These are phyloP conservation scores for Limnomonas spitsbergensis DNA, from an alignment of 139 green algal species.

Conservation along the genomic window DNA sequence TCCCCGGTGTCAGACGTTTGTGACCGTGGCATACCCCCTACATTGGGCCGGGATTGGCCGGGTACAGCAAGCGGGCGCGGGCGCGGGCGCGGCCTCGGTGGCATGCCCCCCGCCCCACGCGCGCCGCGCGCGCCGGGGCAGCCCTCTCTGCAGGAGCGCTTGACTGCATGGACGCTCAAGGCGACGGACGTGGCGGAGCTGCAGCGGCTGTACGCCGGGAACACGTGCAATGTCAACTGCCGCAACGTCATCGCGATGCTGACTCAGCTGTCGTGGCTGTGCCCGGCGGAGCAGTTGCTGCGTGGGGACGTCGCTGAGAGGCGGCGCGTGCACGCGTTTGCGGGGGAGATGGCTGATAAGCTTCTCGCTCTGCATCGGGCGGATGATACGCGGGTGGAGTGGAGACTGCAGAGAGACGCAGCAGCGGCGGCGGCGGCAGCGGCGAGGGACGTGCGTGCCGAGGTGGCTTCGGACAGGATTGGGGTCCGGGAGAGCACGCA, in stretches of 20 bases:
- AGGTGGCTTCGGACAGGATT: neutral
- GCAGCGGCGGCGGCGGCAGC: neutral
- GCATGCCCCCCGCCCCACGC: too few relatives aligned
- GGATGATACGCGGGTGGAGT: too few relatives aligned
- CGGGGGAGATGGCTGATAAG: neutral
- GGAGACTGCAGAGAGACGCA: neutral
- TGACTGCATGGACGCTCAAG: neutral
- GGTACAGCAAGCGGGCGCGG: too few relatives aligned
- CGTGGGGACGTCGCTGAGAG: neutral
- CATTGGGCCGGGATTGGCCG: neutral
- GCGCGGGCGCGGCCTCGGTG: too few relatives aligned
- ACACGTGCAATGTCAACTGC: neutral
- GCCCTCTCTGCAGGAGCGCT: neutral
- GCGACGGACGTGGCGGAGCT: neutral
- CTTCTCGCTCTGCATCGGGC: too few relatives aligned
- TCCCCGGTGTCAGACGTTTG: too few relatives aligned
- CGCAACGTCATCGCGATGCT: neutral
- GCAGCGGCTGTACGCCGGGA: neutral
- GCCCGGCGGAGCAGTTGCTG: neutral
- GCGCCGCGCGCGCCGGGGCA: too few relatives aligned
- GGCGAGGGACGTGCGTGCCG: neutral
- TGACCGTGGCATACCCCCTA: too few relatives aligned
- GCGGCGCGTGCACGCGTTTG: neutral
- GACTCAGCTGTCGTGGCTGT: conserved; percentile 6
- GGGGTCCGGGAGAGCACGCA: neutral